phyloP scores from a whole-genome alignment of 2,329 filamentous ascomycete genomes.

The Alternaria conjuncta region DNA sequence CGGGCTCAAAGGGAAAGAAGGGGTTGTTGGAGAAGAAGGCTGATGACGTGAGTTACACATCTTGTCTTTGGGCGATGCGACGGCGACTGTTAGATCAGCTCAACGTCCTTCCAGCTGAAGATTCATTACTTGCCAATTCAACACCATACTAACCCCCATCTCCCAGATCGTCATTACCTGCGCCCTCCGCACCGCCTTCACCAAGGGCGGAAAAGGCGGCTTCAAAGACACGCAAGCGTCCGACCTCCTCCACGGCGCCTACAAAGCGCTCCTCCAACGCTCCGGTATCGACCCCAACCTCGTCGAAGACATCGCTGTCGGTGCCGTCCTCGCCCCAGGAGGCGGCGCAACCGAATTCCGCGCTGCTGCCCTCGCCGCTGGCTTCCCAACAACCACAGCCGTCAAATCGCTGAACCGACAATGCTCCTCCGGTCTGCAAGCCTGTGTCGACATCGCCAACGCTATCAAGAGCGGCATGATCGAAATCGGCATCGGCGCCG shows the following conservation, averaged over 20 bases:
- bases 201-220: slow-evolving; percentile 88
- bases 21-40: slow-evolving; percentile 61
- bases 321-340: slow-evolving; percentile 87
- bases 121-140: neutral
- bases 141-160: slow-evolving; percentile 2
- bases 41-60: slow-evolving; percentile 57
- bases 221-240: slow-evolving; percentile 94
- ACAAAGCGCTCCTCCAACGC: slow-evolving; percentile 80
- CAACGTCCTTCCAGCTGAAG: neutral
- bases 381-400: slow-evolving; percentile 85
- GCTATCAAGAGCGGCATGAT: slow-evolving; percentile 92
- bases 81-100: neutral
- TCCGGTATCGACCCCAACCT: slow-evolving; percentile 86
- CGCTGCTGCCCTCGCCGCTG: slow-evolving; percentile 86
- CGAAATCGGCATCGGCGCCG: slow-evolving; percentile 90
- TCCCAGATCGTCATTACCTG: slow-evolving; percentile 81
- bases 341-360: slow-evolving; percentile 97
- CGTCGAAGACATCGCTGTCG: slow-evolving; percentile 92
- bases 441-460: slow-evolving; percentile 92
- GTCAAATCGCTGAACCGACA: slow-evolving; percentile 91
- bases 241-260: slow-evolving; percentile 83
- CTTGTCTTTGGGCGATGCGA: neutral
- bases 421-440: slow-evolving; percentile 91
- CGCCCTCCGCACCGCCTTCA: slow-evolving; percentile 88
- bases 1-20: slow-evolving; percentile 48